Evolutionary conservation across 2,329 filamentous ascomycete species (phyloP).

Genomic region (Diatrype stigma): DNA sequence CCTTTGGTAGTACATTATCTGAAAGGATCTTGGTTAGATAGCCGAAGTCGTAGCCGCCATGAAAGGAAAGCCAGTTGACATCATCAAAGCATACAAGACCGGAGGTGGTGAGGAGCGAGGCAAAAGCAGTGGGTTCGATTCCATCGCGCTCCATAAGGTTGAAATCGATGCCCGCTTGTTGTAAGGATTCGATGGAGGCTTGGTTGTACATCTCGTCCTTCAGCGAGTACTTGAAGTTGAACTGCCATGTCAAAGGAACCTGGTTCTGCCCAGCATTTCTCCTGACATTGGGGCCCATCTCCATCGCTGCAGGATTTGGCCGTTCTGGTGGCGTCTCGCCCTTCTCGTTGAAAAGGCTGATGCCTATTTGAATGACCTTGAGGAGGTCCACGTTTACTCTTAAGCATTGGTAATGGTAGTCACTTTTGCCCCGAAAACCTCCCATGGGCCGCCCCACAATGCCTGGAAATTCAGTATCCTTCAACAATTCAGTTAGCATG

Average conservation of each 20-base stretch:
- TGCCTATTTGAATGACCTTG: slow-evolving; percentile 94
- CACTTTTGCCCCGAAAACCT: slow-evolving; percentile 87
- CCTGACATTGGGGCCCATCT: slow-evolving; percentile 34
- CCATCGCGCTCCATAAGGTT: slow-evolving; percentile 77
- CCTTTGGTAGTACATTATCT: slow-evolving; percentile 76
- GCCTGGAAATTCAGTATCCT: slow-evolving; percentile 99
- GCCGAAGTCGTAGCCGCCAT: slow-evolving; percentile 96
- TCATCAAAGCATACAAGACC: slow-evolving; percentile 84
- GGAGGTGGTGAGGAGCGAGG: slow-evolving; percentile 83
- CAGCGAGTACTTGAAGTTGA: slow-evolving; percentile 96
- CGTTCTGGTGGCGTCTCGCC: slow-evolving; percentile 79
- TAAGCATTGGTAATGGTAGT: slow-evolving; percentile 97
- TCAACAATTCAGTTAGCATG: slow-evolving; percentile 19
- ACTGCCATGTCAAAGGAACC: slow-evolving; percentile 93
- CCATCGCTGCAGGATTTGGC: slow-evolving; percentile 43
- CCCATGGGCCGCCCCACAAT: slow-evolving; percentile 95
- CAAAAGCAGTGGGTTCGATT: slow-evolving; percentile 87
- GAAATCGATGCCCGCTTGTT: slow-evolving; percentile 92
- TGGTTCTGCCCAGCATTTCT: slow-evolving; percentile 41
- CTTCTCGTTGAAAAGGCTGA: slow-evolving; percentile 87
- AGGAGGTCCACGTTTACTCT: slow-evolving; percentile 96
- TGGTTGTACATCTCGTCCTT: slow-evolving; percentile 98
- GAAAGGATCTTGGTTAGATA: slow-evolving; percentile 94
- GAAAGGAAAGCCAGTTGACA: slow-evolving; percentile 95
- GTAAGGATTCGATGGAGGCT: slow-evolving; percentile 86